Evolutionary conservation across 805 yeast genomes (phyloP), one percentile per base, ranked within the genome.

Genomic region (Saturnispora sekii): DNA sequence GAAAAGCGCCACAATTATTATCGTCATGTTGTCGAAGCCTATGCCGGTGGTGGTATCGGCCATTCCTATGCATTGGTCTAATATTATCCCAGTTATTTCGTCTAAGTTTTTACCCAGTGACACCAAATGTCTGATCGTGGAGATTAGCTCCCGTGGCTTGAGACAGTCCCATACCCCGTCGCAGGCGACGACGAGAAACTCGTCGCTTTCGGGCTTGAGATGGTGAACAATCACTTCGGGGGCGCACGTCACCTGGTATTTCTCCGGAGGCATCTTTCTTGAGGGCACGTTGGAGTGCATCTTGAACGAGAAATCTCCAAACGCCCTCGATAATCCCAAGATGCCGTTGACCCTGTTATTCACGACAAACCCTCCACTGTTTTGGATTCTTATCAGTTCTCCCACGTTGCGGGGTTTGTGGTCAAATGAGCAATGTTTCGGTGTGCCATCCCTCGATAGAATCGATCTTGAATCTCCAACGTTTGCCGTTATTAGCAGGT

Each of bases 121-220:
- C 43, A 83, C 61, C 50, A 78, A 74, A 49, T 75, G 74, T 53
- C 86, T 68, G 31, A 84, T 73, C 32, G 74, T 60, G 17, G 66
- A 60, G 1, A 79, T 64, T 43, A 84, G 56, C 43, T 77, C 75
- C 37, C 67, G 69, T 51, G 80, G 79, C 47, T 74, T 76, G 54
- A 73, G 74, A 32, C 77, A 72, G 60, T 84, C 93, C 90, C 89
- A 84, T 38, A 84, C 78, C 37, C 94, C 94, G 62, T 84, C 94
- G 63, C 94, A 84, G 1, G 87, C 90, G 44, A 84, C 61, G 2
- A 84, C 72, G 16, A 84, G 57, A 59, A 84, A 84, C 59, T 84
- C 90, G 56, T 84, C 90, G 54, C 83, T 87, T 15, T 61, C 57
- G 1, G 53, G 52, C 16, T 70, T 60, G 5, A 57, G 38, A 51